Percentiles rank a stretch among this genome's conserved stretches.
These are phyloP conservation scores for Persicaria maculosa DNA, from an alignment of 148 eudicot species.

Conservation along the genomic window DNA sequence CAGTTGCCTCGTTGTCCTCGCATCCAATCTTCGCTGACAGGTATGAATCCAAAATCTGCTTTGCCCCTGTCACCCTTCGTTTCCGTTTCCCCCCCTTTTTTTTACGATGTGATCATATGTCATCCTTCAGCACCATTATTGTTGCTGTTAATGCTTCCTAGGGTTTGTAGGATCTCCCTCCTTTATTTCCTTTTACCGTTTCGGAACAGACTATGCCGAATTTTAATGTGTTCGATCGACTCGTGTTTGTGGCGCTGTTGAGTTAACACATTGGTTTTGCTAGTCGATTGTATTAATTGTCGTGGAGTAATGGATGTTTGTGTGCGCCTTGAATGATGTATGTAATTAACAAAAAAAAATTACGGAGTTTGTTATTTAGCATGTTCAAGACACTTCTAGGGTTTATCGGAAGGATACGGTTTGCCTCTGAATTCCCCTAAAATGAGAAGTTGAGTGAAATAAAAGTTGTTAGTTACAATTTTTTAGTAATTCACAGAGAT, in stretches of 20 bases:
- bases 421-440: conserved; percentile 4
- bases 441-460: not conserved
- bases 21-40: conserved; percentile 6
- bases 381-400: not conserved
- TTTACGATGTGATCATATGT: conserved; percentile 5
- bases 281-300: not conserved
- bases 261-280: not conserved
- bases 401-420: not conserved
- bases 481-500: not conserved
- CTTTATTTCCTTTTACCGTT: not conserved
- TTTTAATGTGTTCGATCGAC: not conserved
- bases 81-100: not conserved
- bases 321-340: not conserved
- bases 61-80: not conserved
- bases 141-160: not conserved
- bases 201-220: not conserved
- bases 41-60: not conserved
- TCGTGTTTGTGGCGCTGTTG: not conserved
- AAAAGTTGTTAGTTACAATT: not conserved
- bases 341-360: not conserved
- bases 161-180: not conserved
- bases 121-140: not conserved
- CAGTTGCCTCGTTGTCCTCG: not conserved
- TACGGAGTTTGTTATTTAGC: not conserved
- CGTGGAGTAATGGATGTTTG: not conserved